These are phyloP conservation scores for Neurospora sp. DNA, from an alignment of 495 filamentous ascomycete genomes.

Conservation along the genomic window DNA sequence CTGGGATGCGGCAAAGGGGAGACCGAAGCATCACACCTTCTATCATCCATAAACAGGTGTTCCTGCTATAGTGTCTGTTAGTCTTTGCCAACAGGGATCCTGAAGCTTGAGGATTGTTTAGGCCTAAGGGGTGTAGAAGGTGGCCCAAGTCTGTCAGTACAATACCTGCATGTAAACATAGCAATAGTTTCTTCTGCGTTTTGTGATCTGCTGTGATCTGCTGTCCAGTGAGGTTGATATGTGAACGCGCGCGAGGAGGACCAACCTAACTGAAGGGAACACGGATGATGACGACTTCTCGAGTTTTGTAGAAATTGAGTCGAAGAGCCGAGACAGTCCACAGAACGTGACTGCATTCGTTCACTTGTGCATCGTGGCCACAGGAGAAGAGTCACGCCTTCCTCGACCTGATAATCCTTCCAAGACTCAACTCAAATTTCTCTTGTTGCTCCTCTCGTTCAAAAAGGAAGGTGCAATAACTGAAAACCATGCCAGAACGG, in stretches of 20 bases:
- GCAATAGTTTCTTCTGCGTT: neutral
- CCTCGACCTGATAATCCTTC: neutral
- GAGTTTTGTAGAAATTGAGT: neutral
- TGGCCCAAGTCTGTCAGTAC: neutral
- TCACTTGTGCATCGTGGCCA: neutral
- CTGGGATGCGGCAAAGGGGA: constrained; percentile 9
- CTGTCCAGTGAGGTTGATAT: neutral
- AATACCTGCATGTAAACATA: neutral
- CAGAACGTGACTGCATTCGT: neutral
- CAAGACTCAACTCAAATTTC: neutral
- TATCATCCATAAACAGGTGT: constrained; percentile 12
- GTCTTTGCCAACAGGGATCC: neutral
- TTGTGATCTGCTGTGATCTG: neutral
- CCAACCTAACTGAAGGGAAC: neutral
- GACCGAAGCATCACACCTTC: constrained; percentile 13
- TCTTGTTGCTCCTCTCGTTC: neutral
- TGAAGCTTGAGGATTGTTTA: neutral
- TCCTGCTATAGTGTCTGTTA: neutral
- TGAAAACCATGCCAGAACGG: neutral
- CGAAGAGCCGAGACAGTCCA: neutral
- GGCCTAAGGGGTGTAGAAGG: neutral
- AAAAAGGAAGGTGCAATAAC: neutral
- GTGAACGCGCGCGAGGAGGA: neutral
- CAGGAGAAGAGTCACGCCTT: neutral
- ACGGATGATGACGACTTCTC: neutral